Base-by-base conservation (phyloP, 2,329 filamentous ascomycete species). In the Phoma sp. region DNA sequence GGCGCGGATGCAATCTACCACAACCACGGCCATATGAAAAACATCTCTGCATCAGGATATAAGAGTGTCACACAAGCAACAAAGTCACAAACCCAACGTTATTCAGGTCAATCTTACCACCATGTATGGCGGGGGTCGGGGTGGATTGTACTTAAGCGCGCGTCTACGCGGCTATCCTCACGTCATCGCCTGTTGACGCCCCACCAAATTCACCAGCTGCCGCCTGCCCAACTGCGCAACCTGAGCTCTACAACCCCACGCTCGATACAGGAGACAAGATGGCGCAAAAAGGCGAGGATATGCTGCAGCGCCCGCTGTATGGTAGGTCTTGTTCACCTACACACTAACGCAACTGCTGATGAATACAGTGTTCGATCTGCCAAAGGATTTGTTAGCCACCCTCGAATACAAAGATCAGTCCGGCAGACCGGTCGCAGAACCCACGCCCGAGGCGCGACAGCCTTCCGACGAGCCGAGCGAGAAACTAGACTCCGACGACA, bases 321-420 rank as follows among this genome's bases (percentile, higher is more conserved):
- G 71, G 73, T 75, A 65, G 14, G 52, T 27, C 6, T 3, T 9
- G 36, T 7, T n/a, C 30, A n/a, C 22, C 7, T 11, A 8, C n/a
- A 18, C 7, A n/a, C 38, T 11, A 6, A 11, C 9, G n/a, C 32
- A 2, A 23, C 14, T 23, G 43, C 60, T 71, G 45, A 71, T 42
- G 8, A 8, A 11, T 42, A 55, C 71, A 92, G 89, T 93, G 52
- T 97, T 93, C 75, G 89, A 96, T 72, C 83, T 97, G 23, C 91
- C 91, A 0, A 79, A 83, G 55, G 85, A 92, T 70, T 82, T 96
- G 41, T 80, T 96, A 32, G 79, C 81, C 47, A 89, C 86, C 3
- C 80, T 96, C 61, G 81, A 83, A 8, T 80, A 83, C 57, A 87
- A 86, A 70, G 74, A 64, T 42, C 69, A 71, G 33, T 43, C 59